Base-by-base conservation (phyloP, 1,139 yeast genomes). In the Pichia sp. region DNA sequence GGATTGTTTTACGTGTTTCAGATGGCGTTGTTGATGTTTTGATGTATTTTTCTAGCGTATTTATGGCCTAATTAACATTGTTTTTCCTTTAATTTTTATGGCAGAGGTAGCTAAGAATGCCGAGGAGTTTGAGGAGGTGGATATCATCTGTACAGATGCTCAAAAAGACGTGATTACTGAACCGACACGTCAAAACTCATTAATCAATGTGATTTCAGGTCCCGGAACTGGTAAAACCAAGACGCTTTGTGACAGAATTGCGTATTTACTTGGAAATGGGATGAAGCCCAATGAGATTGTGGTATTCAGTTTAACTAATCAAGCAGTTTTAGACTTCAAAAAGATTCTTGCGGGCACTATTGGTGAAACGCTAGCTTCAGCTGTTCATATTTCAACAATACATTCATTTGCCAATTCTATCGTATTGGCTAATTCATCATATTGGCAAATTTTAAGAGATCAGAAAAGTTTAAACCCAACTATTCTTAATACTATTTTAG, bases 201-300 rank as follows among this genome's bases (percentile, higher is more conserved):
- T 80, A 1, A 56, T 80, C 10, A 66, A 74, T 19, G 65, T 81
- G 2, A 64, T 69, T 16, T 83, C 88, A 0, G 88, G 89, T 0
- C 88, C 89, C 1, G 89, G 89, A 3, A 74, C 84, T 19, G 94
- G 94, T 1, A 84, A 84, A 53, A 82, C 93, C 0, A 64, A 66
- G 31, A 79, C 88, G 0, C 52, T 84, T 24, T 73, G 76, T 2
- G 63, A 69, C 32, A 66, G 86, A 45, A 66, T 81, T 0, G 74
- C 73, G 2, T 63, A 70, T 46, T 52, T 80, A 47, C 55, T 82
- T 5, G 62, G 64, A 4, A 61, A 60, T 2, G 56, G 51, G 1
- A 26, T 75, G 0, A 47, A 56, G 2, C 86, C 89, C 0, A 60
- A 64, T 8, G 76, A 77, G 38, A 72, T 84, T 3, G 57, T 82